Base-by-base conservation (phyloP, 2,329 filamentous ascomycete genomes). In the Xylariaceae sp. region DNA sequence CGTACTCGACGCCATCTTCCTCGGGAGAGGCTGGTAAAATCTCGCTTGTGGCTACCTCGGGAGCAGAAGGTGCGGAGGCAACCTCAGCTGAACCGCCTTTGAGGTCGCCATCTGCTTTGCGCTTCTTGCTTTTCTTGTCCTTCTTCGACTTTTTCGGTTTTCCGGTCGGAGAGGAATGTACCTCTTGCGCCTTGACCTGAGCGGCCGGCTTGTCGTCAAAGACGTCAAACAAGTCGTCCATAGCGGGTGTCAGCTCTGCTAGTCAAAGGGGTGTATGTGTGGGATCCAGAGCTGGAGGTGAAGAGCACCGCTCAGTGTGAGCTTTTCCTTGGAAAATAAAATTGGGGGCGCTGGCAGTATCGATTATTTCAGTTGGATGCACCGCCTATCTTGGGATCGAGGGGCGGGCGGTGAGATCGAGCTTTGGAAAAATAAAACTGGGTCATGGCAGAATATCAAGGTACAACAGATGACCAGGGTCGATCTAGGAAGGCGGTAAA, bases 171-270 rank as follows among this genome's bases (percentile, higher is more conserved):
- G 55, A 41, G 19, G 55, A 33, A 32, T 59, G 55, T 42, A 54
- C 50, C 45, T 62, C 55, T 42, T 57, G 49, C 18, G 24, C n/a
- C 41, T 73, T 66, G 47, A 66, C 61, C 51, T 74, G 72, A 61
- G 72, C 30, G 38, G 39, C 62, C 37, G 79, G 71, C 60, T 76
- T 73, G 56, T 86, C 82, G 50, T 89, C 83, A 59, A 93, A 91
- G 43, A 89, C 85, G 55, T 87, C 82, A 56, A 93, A 93, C 53
- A 93, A 74, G 47, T 89, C 85, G 66, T 89, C 84, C 83, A 87
- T 88, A 41, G 26, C 11, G 22, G 17, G 4, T n/a, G 9, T 16
- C 26, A 16, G 28, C 12, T 16, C 36, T 7, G 15, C 11, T 19
- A 26, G 18, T 37, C 17, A 12, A 32, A n/a, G 12, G 30, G 12